Percentiles rank a stretch among this genome's conserved stretches.
Conservation (phyloP, 2,329 filamentous ascomycete genomes). For the Fusarium concolor region DNA sequence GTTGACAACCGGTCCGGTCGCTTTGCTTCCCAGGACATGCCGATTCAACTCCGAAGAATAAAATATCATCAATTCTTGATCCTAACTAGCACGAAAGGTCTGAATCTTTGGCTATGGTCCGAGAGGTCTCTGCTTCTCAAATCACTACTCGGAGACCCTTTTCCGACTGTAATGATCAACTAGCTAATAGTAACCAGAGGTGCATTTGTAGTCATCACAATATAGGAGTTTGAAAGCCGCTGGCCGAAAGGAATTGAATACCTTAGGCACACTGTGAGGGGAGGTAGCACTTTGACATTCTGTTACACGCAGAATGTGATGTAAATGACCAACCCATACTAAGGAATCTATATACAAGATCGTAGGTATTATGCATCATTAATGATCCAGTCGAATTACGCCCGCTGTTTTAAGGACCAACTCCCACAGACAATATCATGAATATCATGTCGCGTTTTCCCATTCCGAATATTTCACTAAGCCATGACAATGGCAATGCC, state of each 20-base stretch:
- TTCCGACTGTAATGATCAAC: not conserved
- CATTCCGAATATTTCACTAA: slow-evolving; percentile 6
- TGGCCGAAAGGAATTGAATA: not conserved
- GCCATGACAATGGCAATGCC: slow-evolving; percentile 37
- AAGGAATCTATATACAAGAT: slow-evolving; percentile 6
- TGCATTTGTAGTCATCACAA: not conserved
- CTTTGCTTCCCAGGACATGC: not conserved
- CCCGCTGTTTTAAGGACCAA: slow-evolving; percentile 4
- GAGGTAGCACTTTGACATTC: not conserved
- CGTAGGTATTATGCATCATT: slow-evolving; percentile 4
- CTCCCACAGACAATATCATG: slow-evolving; percentile 15
- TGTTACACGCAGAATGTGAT: not conserved
- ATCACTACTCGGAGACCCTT: not conserved
- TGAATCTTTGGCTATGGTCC: not conserved
- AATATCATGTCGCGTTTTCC: slow-evolving; percentile 30
- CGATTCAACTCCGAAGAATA: slow-evolving; percentile 1
- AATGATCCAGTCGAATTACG: slow-evolving; percentile 8
- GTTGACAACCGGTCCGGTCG: not conserved
- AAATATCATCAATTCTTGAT: not conserved
- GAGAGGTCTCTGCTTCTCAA: not conserved
- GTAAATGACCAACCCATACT: not conserved
- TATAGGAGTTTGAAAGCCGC: not conserved
- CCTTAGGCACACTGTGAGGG: no score
- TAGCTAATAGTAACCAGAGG: not conserved
- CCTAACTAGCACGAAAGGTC: not conserved